Conservation (phyloP, 2,329 filamentous ascomycete genomes). For the Ophiostoma pallidulum region DNA sequence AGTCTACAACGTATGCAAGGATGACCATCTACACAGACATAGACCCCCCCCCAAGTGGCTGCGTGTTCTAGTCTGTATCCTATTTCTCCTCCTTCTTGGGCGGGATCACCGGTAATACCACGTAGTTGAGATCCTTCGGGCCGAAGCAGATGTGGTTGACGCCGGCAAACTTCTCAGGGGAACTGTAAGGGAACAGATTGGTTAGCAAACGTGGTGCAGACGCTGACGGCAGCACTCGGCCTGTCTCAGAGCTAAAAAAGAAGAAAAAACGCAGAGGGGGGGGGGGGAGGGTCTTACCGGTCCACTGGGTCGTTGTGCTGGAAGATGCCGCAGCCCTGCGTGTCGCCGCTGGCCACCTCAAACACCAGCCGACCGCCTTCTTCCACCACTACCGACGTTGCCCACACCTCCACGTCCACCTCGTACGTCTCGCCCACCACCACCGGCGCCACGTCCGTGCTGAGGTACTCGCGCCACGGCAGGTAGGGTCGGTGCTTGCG, state of each 20-base stretch:
- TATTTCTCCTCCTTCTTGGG: not conserved
- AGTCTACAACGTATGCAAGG: too few species aligned
- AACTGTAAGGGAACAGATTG: not conserved
- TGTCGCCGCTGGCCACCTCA: constrained; percentile 47
- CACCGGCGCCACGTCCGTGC: constrained; percentile 45
- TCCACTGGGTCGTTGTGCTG: constrained; percentile 41
- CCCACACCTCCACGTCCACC: constrained; percentile 56
- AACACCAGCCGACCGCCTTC: constrained; percentile 43
- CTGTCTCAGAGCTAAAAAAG: not conserved
- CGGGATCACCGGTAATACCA: not conserved
- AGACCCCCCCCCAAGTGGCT: too few species aligned
- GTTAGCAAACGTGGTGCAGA: too few species aligned
- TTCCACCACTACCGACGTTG: constrained; percentile 48
- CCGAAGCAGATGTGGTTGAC: constrained; percentile 6
- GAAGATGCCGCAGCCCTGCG: constrained; percentile 50
- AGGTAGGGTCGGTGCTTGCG: constrained; percentile 43
- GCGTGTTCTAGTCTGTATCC: too few species aligned
- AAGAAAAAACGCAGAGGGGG: not conserved
- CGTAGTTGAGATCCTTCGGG: not conserved
- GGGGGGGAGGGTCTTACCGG: constrained; percentile 18
- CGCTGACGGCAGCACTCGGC: too few species aligned
- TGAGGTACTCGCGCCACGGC: constrained; percentile 49
- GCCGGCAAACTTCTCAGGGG: not conserved
- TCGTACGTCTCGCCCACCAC: constrained; percentile 45
- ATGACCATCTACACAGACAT: too few species aligned